Base-by-base conservation (phyloP, 1,284 basidiomycete genomes). In the Neolentinus lepideus region DNA sequence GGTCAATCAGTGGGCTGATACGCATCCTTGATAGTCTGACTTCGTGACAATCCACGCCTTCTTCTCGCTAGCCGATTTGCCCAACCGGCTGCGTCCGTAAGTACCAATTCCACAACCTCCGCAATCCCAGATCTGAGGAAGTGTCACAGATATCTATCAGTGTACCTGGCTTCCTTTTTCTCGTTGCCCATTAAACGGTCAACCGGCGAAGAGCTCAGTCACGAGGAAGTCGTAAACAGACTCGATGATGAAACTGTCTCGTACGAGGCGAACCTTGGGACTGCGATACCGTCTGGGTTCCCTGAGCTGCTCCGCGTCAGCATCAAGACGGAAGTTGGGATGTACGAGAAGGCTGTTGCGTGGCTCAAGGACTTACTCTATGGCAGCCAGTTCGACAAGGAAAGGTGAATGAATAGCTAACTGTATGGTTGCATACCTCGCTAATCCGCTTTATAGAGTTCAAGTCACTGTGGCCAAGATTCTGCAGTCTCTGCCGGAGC, bases 321-420 rank as follows among this genome's bases (percentile, higher is more conserved):
- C 61, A 83, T 99, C 66, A 92, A 91, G 69, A 94, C 95, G 3
- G 91, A 97, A 70, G 81, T 77, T 55, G 75, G 77, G 2, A 81
- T 86, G 58, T 99, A 98, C 67, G 88, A 88, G 57, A 79, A 79
- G 24, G 92, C 92, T 0, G 78, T 99, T 45, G 76, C 82, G 0
- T 98, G 96, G 95, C 71, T 99, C 31, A 84, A 84, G 54, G 94
- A 99, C 69, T 75, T 99, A 19, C 71, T 99, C n/a, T 91, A 89
- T 66, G 83, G 88, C 48, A 79, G 84, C 51, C 75, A 88, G 57
- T 98, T 98, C 65, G 82, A 89, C 61, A 83, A 86, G 61, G 93
- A 98, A 51, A 80, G 94, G 88, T 89, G 60, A 60, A 12, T n/a
- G 12, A 31, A 31, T 31, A 77, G 63, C 14, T 31, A 9, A 52